Evolutionary conservation across 768 basidiomycete genomes (phyloP), one percentile per base, ranked within the genome.

Genomic region (Flagelloscypha sp.): DNA sequence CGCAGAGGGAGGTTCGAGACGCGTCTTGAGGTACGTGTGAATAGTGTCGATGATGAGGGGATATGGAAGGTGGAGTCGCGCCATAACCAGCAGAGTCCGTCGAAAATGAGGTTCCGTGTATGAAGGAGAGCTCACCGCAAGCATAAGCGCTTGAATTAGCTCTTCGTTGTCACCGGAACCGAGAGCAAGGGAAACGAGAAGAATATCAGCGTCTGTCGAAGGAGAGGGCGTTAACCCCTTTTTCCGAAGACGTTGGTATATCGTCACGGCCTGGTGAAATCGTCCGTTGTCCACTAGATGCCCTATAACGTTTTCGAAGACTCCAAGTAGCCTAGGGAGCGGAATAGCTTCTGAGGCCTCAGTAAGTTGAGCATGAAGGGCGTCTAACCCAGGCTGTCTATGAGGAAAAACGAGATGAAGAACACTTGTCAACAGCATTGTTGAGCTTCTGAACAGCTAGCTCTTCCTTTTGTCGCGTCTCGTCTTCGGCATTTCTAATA

Each of bases 191-290:
- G 47, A 33, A 24, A 66, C 47, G 0, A 62, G 61, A 9, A 61
- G 36, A 46, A 76, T 60, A 33, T 59, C 62, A 6, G 66, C 61
- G 33, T 64, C 54, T 10, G 71, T 56, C 10, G 57, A 36, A 6
- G 55, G 39, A 10, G 62, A 47, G 1, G 66, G 57, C 2, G 62
- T 33, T 27, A 71, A 55, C 7, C 63, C 62, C 12, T 63, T 58
- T 1, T 53, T 46, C 13, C 48, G 41, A 65, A 77, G 69, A 12
- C 61, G 57, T 6, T 56, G 44, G 44, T 70, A 63, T 8, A 74
- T 49, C 3, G 48, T 40, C 12, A 59, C 46, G 0, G 75, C 73
- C 22, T 60, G 52, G 9, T 47, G 44, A 35, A 66, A 62, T 6
- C 52, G 37, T 1, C 57, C 56, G 24, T 60, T 45, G 12, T 61